Base-by-base conservation (phyloP, 2,329 filamentous ascomycete species). In the Trichoderma asperellum region DNA sequence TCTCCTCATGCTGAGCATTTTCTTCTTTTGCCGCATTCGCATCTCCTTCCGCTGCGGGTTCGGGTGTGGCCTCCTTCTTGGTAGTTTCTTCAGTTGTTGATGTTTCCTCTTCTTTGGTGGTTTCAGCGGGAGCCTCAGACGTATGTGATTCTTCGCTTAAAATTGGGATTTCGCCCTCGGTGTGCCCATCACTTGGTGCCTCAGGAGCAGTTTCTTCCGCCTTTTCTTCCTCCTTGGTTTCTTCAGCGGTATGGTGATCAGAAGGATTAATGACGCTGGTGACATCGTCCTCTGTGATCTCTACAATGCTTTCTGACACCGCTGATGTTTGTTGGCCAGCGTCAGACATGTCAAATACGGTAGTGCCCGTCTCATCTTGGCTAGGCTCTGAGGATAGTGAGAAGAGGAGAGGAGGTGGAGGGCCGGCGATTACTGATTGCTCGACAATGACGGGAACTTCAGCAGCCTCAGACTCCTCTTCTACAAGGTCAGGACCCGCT, bases 401-500 rank as follows among this genome's bases (percentile, higher is more conserved):
- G 40, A 11, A 60, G 62, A 35, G 71, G 55, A 35, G 71, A 55
- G 64, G 53, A 14, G 65, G 37, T 4, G 71, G 68, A 4, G 73
- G 61, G 24, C 73, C 71, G 29, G 70, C 72, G 34, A 76, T 74
- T 27, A 74, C 73, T 4, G 77, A 79, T 71, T 78, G 76, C 66
- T 81, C 79, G n/a, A 82, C 81, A 63, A 83, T 80, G 64, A 82
- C 78, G 4, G 79, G 79, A 32, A 80, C 77, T n/a, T 81, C 81
- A 49, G 77, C 79, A n/a, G 77, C 73, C 67, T 83, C 81, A 14
- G 78, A 72, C 68, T 80, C 81, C 37, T 81, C 79, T 3, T 93
- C 91, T 32, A 88, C 86, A 52, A 89, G 86, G 71, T 93, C 89
- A 1, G 82, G 77, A 10, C 78, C 78, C 1, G 83, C 80, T 53